These are phyloP conservation scores for Penicillium sp. DNA, from an alignment of 2,329 filamentous ascomycete genomes.

Conservation along the genomic window DNA sequence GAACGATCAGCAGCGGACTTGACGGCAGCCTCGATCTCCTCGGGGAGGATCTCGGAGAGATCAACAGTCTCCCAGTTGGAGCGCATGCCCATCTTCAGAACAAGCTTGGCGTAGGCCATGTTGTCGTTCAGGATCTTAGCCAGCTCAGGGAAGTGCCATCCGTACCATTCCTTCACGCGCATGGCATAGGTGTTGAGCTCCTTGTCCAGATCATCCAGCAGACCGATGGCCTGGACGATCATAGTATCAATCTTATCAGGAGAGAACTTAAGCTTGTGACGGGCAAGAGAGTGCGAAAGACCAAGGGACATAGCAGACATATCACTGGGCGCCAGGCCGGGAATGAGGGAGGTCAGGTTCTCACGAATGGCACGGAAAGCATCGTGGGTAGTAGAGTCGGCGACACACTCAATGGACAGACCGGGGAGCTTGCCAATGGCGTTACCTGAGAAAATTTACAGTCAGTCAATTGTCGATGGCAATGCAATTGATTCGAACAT, in stretches of 20 bases:
- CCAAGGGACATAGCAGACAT: conserved; percentile 94
- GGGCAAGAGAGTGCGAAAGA: conserved; percentile 93
- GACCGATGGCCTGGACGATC: conserved; percentile 95
- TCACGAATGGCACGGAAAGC: conserved; percentile 93
- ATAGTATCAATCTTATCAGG: conserved; percentile 99
- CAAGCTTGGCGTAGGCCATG: conserved; percentile 86
- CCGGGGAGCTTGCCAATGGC: conserved; percentile 91
- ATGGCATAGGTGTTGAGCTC: conserved; percentile 98
- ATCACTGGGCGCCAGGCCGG: conserved; percentile 81
- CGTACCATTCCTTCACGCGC: conserved; percentile 99
- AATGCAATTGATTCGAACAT: conserved; percentile 26
- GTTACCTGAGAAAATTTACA: conserved; percentile 56
- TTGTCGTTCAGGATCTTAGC: conserved; percentile 98
- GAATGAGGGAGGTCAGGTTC: conserved; percentile 86
- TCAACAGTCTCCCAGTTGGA: conserved; percentile 76
- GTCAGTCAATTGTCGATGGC: conserved; percentile 16
- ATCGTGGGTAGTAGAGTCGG: conserved; percentile 80
- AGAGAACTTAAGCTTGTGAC: conserved; percentile 98
- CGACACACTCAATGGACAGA: conserved; percentile 81
- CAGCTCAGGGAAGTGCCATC: conserved; percentile 99
- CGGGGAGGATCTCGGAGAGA: conserved; percentile 87
- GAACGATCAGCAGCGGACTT: conserved; percentile 95
- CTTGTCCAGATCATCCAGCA: conserved; percentile 96
- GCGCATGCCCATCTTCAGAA: conserved; percentile 87
- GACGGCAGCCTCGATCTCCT: conserved; percentile 89